These are phyloP conservation scores for Orbilia oligospora DNA, from an alignment of 2,329 filamentous ascomycete genomes.

Conservation along the genomic window DNA sequence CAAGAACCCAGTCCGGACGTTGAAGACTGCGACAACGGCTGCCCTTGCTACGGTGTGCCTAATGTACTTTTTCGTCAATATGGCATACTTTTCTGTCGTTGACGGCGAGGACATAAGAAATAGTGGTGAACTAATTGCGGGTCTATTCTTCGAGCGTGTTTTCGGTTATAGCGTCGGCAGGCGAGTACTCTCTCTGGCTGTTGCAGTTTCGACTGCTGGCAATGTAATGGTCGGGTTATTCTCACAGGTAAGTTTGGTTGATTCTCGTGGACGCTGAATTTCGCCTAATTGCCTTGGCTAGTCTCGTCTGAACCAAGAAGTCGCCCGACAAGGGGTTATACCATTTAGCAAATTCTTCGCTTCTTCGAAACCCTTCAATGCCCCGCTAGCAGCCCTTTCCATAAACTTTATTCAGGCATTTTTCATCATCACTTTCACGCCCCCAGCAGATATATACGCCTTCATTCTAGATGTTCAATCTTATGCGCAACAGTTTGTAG, in stretches of 20 bases:
- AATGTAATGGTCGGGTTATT: slow-evolving; percentile 83
- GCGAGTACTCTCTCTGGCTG: slow-evolving; percentile 74
- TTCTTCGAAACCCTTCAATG: slow-evolving; percentile 77
- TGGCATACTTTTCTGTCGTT: slow-evolving; percentile 76
- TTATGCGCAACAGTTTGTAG: slow-evolving; percentile 52
- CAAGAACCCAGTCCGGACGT: slow-evolving; percentile 76
- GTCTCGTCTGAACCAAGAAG: slow-evolving; percentile 70
- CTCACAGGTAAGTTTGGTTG: slow-evolving; percentile 67
- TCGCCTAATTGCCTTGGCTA: slow-evolving; percentile 15
- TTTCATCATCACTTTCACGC: slow-evolving; percentile 77
- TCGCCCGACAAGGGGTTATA: slow-evolving; percentile 79
- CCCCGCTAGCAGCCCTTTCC: slow-evolving; percentile 77
- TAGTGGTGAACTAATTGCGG: slow-evolving; percentile 78
- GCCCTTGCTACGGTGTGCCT: slow-evolving; percentile 75
- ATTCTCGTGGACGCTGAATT: not conserved
- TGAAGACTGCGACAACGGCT: slow-evolving; percentile 75
- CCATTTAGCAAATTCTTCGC: slow-evolving; percentile 75
- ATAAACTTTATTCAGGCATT: slow-evolving; percentile 79
- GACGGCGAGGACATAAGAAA: slow-evolving; percentile 77
- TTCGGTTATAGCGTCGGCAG: slow-evolving; percentile 75
- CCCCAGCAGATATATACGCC: slow-evolving; percentile 77
- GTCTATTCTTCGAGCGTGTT: slow-evolving; percentile 76
- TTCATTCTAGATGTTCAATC: slow-evolving; percentile 79
- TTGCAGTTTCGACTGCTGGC: slow-evolving; percentile 77
- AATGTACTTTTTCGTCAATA: slow-evolving; percentile 78